Evolutionary conservation across 2,329 filamentous ascomycete species (phyloP), one percentile per base, ranked within the genome.

Genomic region (Cercospora beticola): DNA sequence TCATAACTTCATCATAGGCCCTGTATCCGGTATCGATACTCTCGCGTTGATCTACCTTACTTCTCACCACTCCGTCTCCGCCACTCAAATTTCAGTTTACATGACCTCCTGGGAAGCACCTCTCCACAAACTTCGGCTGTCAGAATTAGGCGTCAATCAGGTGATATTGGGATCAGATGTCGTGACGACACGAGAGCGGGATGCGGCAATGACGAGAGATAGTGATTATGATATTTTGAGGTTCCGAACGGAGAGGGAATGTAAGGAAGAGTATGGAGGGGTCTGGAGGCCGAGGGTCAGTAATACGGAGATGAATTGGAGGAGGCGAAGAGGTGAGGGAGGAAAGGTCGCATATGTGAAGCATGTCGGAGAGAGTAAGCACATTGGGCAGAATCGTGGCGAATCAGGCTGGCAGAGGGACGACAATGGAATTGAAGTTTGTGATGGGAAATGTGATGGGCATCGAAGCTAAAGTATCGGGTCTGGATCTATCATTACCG

Each of bases 231-330:
- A 68, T 61, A 58, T 70, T 16, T 28, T 70, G 63, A 59, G 68
- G 54, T 68, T 66, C 26, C 57, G 68, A 31, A 63, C 68, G 5
- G 66, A 68, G 43, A 31, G 7, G 58, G 68, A 70, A 31, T 58
- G 40, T 54, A 66, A 63, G 54, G 31, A 18, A 12, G 21, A 65
- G 2, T 70, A 66, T 66, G 68, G 66, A n/a, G 23, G 21, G 16
- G 46, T n/a, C 2, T 70, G 65, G 66, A 65, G 68, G 59, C 36
- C 58, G 26, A 70, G 68, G 33, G 59, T 70, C 6, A 68, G 62
- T 43, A 68, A 68, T 61, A 68, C 66, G 28, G 62, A 68, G 68
- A 70, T 59, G 60, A 70, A 70, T 57, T 58, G 43, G 66, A 66
- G 62, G 59, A 65, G 66, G 18, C 56, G 68, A 52, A 30, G 30